phyloP scores from a whole-genome alignment of 768 basidiomycete genomes.

The Porphyrellus cyaneotinctus region DNA sequence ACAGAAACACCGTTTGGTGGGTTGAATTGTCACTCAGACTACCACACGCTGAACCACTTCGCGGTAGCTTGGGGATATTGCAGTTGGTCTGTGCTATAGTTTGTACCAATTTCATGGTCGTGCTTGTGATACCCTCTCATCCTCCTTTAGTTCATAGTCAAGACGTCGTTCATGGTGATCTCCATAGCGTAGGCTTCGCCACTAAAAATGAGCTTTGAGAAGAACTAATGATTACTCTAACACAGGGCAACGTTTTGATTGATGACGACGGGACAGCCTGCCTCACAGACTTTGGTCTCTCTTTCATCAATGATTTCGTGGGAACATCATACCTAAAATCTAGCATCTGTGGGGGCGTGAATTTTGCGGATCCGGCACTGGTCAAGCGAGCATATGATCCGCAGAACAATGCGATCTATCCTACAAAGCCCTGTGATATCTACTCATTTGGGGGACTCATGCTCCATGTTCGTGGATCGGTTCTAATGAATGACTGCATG shows the following conservation, averaged over 20 bases:
- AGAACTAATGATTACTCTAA: not conserved
- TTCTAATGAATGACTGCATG: not conserved
- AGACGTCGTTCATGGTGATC: constrained; percentile 33
- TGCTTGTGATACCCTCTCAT: not conserved
- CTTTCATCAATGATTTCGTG: constrained; percentile 22
- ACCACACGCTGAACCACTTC: not conserved
- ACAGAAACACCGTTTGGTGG: constrained; percentile 11
- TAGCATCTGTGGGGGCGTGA: constrained; percentile 35
- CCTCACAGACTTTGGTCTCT: constrained; percentile 47
- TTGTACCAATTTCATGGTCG: not conserved
- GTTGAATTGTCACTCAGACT: not conserved
- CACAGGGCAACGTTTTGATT: constrained; percentile 41
- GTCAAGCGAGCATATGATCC: constrained; percentile 1
- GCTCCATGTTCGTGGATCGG: constrained; percentile 20
- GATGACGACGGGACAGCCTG: constrained; percentile 37
- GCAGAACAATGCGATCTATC: constrained; percentile 1
- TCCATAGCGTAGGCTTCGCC: constrained; percentile 30
- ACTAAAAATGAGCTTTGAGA: not conserved
- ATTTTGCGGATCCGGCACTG: constrained; percentile 44
- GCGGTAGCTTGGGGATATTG: constrained; percentile 20
- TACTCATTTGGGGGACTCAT: constrained; percentile 37
- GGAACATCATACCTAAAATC: constrained; percentile 32
- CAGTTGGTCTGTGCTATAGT: constrained; percentile 23
- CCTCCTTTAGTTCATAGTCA: constrained; percentile 19
- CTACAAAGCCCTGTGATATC: constrained; percentile 22